Conservation (phyloP, 2,329 filamentous ascomycete genomes). For the Ascosphaera apis region DNA sequence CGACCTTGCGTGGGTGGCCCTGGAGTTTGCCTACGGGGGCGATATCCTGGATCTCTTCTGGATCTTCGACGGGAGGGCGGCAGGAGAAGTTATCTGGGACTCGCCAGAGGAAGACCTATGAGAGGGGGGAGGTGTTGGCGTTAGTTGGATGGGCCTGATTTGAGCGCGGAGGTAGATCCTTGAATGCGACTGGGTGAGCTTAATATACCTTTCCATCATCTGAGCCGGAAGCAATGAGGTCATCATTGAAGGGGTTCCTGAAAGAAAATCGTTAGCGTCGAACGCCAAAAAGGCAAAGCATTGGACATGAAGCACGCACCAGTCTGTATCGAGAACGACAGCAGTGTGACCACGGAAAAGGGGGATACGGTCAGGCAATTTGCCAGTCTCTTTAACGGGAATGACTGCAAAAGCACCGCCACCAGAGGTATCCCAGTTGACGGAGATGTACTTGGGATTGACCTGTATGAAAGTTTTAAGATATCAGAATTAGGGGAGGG, state of each 20-base stretch:
- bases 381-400: constrained; percentile 68
- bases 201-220: constrained; percentile 62
- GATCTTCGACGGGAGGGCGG: constrained; percentile 59
- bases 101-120: constrained; percentile 68
- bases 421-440: constrained; percentile 95
- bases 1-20: constrained; percentile 89
- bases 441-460: constrained; percentile 84
- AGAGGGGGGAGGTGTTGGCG: background rate
- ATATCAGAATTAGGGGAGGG: background rate
- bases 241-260: constrained; percentile 93
- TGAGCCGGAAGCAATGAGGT: constrained; percentile 73
- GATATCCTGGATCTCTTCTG: constrained; percentile 64
- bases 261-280: constrained; percentile 7
- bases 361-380: constrained; percentile 76
- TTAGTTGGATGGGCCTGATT: constrained; percentile 6
- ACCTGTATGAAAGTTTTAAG: constrained; percentile 30
- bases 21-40: constrained; percentile 57
- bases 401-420: constrained; percentile 95
- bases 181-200: background rate
- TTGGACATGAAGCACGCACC: constrained; percentile 31
- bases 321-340: constrained; percentile 90
- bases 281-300: background rate
- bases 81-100: constrained; percentile 75
- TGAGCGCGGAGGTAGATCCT: constrained; percentile 3
- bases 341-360: constrained; percentile 92